phyloP scores from a whole-genome alignment of 176 grass and related monocot species.

The Eremochloa ophiuroides region DNA sequence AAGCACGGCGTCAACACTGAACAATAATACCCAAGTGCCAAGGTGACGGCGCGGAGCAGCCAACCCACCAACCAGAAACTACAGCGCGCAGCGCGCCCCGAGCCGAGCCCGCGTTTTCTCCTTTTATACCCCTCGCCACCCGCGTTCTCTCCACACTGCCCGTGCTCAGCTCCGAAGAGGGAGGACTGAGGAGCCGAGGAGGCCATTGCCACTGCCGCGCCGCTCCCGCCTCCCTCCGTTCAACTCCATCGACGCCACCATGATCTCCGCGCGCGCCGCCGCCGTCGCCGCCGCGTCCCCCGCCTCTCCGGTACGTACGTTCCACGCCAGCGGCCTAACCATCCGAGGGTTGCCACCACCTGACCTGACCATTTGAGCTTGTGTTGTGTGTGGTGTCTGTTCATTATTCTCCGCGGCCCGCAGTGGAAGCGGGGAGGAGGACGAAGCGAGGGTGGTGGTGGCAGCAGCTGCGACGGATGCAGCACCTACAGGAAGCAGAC shows the following conservation, averaged over 20 bases:
- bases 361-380: not conserved
- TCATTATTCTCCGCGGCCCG: not conserved
- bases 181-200: too few relatives aligned
- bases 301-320: constrained; percentile 27
- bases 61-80: not conserved
- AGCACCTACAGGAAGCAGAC: constrained; percentile 28
- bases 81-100: not conserved
- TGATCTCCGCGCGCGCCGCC: constrained; percentile 36
- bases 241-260: constrained; percentile 24
- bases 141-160: not conserved
- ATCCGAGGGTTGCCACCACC: not conserved
- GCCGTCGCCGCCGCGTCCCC: constrained; percentile 7
- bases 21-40: too few relatives aligned
- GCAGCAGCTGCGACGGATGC: constrained; percentile 19
- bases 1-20: not conserved
- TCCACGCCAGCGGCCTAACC: not conserved
- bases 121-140: constrained; percentile 27
- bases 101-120: not conserved
- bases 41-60: not conserved
- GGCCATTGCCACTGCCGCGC: not conserved
- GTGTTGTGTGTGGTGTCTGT: not conserved
- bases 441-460: not conserved
- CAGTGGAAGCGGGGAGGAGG: constrained; percentile 42
- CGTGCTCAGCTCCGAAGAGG: not conserved
- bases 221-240: not conserved